A percentile compares a stretch with the other conserved stretches of the same genome.
Evolutionary conservation across 75 land plant species (phyloP).

Genomic region (Cryptomeria japonica): DNA sequence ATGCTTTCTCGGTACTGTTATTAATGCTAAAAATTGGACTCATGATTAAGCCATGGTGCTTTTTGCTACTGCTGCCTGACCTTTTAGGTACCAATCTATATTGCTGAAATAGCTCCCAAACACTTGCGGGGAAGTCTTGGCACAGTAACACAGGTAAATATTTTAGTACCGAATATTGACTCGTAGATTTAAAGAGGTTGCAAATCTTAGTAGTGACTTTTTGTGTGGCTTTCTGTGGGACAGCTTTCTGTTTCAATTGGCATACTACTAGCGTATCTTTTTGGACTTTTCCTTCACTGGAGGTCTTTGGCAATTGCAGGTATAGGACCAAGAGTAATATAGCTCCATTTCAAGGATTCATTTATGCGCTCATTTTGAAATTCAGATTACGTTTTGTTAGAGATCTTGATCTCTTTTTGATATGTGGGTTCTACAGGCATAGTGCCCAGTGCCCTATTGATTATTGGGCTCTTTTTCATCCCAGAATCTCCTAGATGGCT

Average conservation of each 20-base stretch:
- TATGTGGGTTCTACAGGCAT: slow-evolving; percentile 42
- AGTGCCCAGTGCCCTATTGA: slow-evolving; percentile 54
- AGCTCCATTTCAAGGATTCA: neutral
- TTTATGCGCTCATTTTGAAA: neutral
- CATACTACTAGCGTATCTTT: slow-evolving; percentile 39
- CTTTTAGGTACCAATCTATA: slow-evolving; percentile 70
- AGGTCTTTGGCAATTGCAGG: slow-evolving; percentile 66
- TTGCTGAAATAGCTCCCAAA: slow-evolving; percentile 87
- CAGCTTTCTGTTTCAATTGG: slow-evolving; percentile 39
- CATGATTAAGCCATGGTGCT: neutral
- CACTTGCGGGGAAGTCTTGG: slow-evolving; percentile 82
- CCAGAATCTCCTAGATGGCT: slow-evolving; percentile 98
- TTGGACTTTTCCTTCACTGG: slow-evolving; percentile 68
- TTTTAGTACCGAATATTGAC: neutral
- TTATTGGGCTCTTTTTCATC: slow-evolving; percentile 69
- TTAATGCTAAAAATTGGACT: neutral
- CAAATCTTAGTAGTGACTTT: neutral
- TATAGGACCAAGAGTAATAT: slow-evolving; percentile 7
- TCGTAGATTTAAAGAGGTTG: neutral
- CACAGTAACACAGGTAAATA: slow-evolving; percentile 70
- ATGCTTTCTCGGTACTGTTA: neutral
- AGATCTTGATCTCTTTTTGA: neutral
- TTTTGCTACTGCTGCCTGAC: neutral
- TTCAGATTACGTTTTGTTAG: neutral
- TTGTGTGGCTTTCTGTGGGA: neutral